phyloP scores from a whole-genome alignment of 495 filamentous ascomycete species.

The Xylaria curta region DNA sequence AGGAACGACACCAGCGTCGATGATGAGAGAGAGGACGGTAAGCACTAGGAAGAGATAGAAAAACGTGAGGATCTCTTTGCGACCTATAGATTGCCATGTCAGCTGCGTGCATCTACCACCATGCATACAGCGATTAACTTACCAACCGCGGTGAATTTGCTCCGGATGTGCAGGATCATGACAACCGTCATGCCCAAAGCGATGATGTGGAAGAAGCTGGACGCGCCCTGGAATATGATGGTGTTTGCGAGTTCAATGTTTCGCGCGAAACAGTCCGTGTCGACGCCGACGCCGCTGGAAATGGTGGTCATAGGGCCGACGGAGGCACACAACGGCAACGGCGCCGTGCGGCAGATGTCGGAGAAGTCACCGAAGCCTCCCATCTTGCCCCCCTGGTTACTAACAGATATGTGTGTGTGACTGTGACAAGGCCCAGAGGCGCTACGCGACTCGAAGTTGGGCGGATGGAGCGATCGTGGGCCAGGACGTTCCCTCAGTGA shows the following conservation, averaged over 20 bases:
- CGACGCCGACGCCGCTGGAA: conserved; percentile 75
- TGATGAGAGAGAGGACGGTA: conserved; percentile 84
- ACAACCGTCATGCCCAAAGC: conserved; percentile 91
- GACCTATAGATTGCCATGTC: conserved; percentile 64
- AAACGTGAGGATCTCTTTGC: conserved; percentile 97
- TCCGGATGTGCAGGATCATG: conserved; percentile 95
- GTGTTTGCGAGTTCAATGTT: conserved; percentile 97
- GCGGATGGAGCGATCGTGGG: conserved; percentile 25
- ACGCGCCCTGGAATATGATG: conserved; percentile 94
- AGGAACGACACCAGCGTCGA: conserved; percentile 93
- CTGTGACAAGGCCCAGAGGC: not conserved
- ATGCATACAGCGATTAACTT: conserved; percentile 47
- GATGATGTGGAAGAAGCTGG: conserved; percentile 90
- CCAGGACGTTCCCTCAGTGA: not conserved
- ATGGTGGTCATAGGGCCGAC: conserved; percentile 70
- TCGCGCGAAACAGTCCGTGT: conserved; percentile 90
- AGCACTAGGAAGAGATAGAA: conserved; percentile 96
- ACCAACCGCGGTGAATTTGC: conserved; percentile 99
- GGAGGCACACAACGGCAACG: conserved; percentile 85
- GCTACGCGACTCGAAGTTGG: not conserved
- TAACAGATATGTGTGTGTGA: not conserved
- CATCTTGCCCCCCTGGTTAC: conserved; percentile 58
- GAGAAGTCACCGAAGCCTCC: conserved; percentile 85
- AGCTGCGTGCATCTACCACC: conserved; percentile 21
- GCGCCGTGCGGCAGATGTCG: conserved; percentile 81